Base-by-base conservation (phyloP, 2,329 filamentous ascomycete genomes). In the Aspergillus tubingensis region DNA sequence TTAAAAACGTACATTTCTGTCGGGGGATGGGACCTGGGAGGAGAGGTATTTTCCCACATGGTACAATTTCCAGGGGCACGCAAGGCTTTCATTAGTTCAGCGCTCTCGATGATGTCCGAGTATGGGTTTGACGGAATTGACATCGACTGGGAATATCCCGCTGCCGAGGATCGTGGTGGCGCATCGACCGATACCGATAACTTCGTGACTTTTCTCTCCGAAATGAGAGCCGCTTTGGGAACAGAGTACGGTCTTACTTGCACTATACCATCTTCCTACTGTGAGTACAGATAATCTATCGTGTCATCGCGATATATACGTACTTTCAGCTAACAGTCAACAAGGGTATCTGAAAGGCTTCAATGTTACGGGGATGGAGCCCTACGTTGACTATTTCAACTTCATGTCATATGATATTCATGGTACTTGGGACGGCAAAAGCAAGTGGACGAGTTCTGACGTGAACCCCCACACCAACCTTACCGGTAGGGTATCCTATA, bases 111-210 rank as follows among this genome's bases (percentile, higher is more conserved):
- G 25, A 57, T 68, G 66, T 15, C 50, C 1, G 53, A 41, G 2
- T 65, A 64, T 44, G 63, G 57, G 2, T 69, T 69, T 53, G 61
- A 65, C 21, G 68, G 65, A 2, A 58, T 67, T 0, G 66, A 68
- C 44, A 36, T 68, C 10, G 63, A 67, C 38, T 69, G 67, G 67
- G 64, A 67, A 36, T 66, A 67, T 30, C 65, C 63, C 3, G 63
- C 25, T 6, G 61, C 63, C 3, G 21, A 19, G 13, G 61, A 65
- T 19, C 63, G 65, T 8, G 52, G 53, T 27, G 62, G 62, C 10
- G 30, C 44, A 2, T 23, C 55, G 2, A 57, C 47, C 4, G 65
- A 67, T 52, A 63, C 54, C 15, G 27, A 59, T 3, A 63, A 63
- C 25, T 62, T 59, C 25, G 58, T 60, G 8, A 62, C 17, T 1